Percentiles rank a stretch among this genome's conserved stretches.
Evolutionary conservation across 305 asterid species (phyloP).

Genomic region (Fraxinus ornus): DNA sequence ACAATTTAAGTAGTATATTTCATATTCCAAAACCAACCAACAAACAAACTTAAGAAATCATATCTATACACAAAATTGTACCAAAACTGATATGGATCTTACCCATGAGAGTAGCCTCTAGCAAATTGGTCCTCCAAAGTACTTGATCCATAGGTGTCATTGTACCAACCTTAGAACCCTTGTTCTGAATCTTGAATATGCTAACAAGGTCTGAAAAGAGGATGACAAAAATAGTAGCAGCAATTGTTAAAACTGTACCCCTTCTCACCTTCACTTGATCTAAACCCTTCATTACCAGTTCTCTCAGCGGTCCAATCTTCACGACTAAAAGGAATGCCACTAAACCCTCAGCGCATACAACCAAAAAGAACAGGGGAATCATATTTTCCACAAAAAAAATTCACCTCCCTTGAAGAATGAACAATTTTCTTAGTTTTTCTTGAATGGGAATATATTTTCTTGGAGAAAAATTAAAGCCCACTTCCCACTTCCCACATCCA

Average conservation of each 20-base stretch:
- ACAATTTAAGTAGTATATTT: not conserved
- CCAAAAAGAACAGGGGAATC: slow-evolving; percentile 85
- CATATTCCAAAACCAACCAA: slow-evolving; percentile 17
- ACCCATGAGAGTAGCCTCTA: slow-evolving; percentile 98
- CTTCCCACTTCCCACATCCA: not conserved
- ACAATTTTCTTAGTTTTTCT: not conserved
- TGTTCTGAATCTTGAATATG: slow-evolving; percentile 90
- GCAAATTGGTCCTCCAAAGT: slow-evolving; percentile 92
- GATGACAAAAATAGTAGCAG: slow-evolving; percentile 78
- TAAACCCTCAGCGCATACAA: slow-evolving; percentile 67
- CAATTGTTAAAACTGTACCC: slow-evolving; percentile 80
- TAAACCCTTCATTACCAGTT: slow-evolving; percentile 73
- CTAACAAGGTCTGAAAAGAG: slow-evolving; percentile 68
- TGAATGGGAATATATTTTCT: not conserved
- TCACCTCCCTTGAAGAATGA: not conserved
- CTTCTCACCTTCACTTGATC: slow-evolving; percentile 89
- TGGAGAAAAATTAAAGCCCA: not conserved
- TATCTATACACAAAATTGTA: not conserved
- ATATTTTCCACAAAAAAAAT: slow-evolving; percentile 26
- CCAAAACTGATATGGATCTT: slow-evolving; percentile 11
- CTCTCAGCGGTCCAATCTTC: slow-evolving; percentile 88
- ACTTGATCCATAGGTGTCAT: slow-evolving; percentile 99
- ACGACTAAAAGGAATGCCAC: slow-evolving; percentile 81
- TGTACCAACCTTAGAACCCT: slow-evolving; percentile 90
- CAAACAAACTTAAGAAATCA: slow-evolving; percentile 4